Percentiles rank a stretch among this genome's conserved stretches.
phyloP scores from a whole-genome alignment of 2,329 filamentous ascomycete species.

The Alternaria angustiovoidea region DNA sequence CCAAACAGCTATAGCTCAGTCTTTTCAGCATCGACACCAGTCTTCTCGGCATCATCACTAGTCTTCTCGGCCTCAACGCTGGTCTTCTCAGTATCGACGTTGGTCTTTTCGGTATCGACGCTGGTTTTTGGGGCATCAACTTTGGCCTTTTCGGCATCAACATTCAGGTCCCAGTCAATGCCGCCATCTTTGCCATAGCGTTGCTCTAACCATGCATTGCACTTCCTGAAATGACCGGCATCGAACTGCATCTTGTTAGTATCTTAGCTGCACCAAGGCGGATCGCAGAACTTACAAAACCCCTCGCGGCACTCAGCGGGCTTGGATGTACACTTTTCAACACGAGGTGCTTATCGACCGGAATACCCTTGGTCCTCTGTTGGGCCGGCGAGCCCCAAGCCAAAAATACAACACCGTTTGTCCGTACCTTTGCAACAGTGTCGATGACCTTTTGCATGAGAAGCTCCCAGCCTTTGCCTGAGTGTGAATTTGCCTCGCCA shows the following conservation, averaged over 20 bases:
- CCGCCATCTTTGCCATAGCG: slow-evolving; percentile 81
- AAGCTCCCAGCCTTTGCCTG: slow-evolving; percentile 87
- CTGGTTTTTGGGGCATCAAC: slow-evolving; percentile 35
- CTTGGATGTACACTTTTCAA: slow-evolving; percentile 90
- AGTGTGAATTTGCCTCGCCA: slow-evolving; percentile 85
- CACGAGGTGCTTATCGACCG: slow-evolving; percentile 78
- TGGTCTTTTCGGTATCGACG: slow-evolving; percentile 8
- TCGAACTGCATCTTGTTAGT: slow-evolving; percentile 65
- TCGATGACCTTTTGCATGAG: slow-evolving; percentile 95
- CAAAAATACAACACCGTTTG: slow-evolving; percentile 87
- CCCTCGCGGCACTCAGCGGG: slow-evolving; percentile 82
- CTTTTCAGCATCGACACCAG: slow-evolving; percentile 53
- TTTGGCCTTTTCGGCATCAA: slow-evolving; percentile 45
- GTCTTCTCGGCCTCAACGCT: no score
- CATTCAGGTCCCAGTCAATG: slow-evolving; percentile 82
- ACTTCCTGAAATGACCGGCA: slow-evolving; percentile 80
- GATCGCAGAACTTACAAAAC: slow-evolving; percentile 67
- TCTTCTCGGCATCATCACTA: no score
- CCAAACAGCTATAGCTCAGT: background rate
- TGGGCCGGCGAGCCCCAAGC: slow-evolving; percentile 91
- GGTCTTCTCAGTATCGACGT: no score
- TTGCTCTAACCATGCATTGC: slow-evolving; percentile 82
- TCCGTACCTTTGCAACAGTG: slow-evolving; percentile 78
- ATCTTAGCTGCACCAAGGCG: background rate
- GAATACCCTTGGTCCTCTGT: slow-evolving; percentile 77